Percentiles rank a stretch among this genome's conserved stretches.
Conservation (phyloP, 2,329 filamentous ascomycete genomes). For the Dactylellina parvicollis region DNA sequence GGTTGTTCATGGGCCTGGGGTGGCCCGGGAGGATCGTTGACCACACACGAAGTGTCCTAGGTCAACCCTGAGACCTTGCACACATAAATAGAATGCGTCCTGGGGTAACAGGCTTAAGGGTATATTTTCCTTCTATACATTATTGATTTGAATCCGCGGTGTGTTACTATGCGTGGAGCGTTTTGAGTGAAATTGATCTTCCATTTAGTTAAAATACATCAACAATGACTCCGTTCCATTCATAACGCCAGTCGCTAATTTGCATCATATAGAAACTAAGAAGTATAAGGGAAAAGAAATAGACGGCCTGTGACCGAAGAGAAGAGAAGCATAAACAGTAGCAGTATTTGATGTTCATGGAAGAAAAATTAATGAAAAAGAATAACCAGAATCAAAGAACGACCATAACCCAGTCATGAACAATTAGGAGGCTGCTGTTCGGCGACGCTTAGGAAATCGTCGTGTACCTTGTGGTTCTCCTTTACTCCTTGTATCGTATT, state of each 20-base stretch:
- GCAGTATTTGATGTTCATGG: too few relatives aligned
- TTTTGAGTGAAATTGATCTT: background rate
- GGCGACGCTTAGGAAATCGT: background rate
- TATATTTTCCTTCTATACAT: too few relatives aligned
- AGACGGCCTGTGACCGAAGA: background rate
- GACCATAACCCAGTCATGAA: background rate
- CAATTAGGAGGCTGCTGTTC: background rate
- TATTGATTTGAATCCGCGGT: too few relatives aligned
- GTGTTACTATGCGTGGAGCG: background rate
- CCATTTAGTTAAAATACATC: background rate
- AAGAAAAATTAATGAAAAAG: background rate
- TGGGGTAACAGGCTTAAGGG: too few relatives aligned
- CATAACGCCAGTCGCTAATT: background rate
- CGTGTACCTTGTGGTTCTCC: background rate
- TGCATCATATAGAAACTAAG: background rate
- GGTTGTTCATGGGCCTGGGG: too few relatives aligned
- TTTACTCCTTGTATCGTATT: background rate
- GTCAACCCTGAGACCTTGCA: too few relatives aligned
- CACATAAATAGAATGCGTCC: too few relatives aligned
- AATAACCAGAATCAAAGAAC: background rate
- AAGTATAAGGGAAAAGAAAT: background rate
- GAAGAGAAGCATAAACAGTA: background rate
- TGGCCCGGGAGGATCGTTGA: too few relatives aligned
- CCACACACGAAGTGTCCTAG: too few relatives aligned
- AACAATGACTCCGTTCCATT: background rate